These are phyloP conservation scores for Nannizziopsis arthrosporioides DNA, from an alignment of 2,329 filamentous ascomycete genomes.

Conservation along the genomic window DNA sequence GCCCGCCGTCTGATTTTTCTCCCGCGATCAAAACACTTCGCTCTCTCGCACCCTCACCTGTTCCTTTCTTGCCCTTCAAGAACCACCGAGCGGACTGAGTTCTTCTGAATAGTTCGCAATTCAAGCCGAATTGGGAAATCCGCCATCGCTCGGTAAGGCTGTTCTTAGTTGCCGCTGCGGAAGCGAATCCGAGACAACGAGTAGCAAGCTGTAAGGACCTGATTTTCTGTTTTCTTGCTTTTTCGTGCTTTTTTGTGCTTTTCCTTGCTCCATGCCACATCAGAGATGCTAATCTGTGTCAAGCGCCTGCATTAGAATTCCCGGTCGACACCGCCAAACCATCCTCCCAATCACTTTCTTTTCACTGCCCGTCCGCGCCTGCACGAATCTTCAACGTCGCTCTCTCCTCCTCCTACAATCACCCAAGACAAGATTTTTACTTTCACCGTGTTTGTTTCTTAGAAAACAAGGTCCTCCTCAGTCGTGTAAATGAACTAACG, in stretches of 20 bases:
- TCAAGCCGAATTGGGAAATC: background rate
- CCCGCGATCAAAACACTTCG: background rate
- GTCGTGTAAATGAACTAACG: constrained; percentile 14
- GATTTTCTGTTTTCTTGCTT: background rate
- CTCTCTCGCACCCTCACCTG: too few relatives aligned
- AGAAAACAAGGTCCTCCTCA: background rate
- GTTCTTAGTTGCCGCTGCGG: background rate
- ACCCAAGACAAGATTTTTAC: background rate
- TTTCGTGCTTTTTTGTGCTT: background rate
- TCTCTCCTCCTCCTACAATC: background rate
- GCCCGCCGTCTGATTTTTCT: background rate
- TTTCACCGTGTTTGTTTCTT: background rate
- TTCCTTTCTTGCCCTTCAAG: too few relatives aligned
- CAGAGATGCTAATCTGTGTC: background rate
- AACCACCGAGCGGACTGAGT: too few relatives aligned
- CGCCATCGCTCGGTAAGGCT: background rate
- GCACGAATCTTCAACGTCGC: background rate
- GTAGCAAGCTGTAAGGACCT: background rate
- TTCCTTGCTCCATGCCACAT: background rate
- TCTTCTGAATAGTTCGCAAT: too few relatives aligned
- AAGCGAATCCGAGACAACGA: background rate
- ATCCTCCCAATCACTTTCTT: background rate
- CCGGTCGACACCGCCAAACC: background rate
- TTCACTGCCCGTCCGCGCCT: constrained; percentile 1
- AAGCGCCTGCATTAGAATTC: background rate